A percentile compares a stretch with the other conserved stretches of the same genome.
Evolutionary conservation across 495 filamentous ascomycete genomes (phyloP).

Genomic region (Penicillium herquei): DNA sequence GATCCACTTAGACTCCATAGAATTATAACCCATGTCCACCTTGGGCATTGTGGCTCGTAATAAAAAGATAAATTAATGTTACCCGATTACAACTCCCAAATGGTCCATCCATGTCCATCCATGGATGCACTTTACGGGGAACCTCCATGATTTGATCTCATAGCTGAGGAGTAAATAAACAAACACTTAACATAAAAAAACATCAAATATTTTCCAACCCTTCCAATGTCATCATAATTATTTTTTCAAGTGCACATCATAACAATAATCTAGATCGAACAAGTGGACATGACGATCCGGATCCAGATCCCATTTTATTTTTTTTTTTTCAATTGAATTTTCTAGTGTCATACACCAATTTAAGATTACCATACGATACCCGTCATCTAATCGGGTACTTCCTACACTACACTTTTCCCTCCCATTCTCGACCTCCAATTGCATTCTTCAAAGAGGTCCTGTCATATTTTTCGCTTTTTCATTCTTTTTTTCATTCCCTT

Average conservation of each 20-base stretch:
- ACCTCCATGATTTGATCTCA: slow-evolving; percentile 10
- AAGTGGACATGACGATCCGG: slow-evolving; percentile 22
- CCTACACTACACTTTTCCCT: not conserved
- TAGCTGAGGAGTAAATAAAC: not conserved
- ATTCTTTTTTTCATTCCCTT: slow-evolving; percentile 1
- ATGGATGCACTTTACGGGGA: slow-evolving; percentile 21
- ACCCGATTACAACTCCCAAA: not conserved
- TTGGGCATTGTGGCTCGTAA: too few species aligned
- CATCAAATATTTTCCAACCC: not conserved
- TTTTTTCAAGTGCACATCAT: not conserved
- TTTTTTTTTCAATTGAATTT: slow-evolving; percentile 1
- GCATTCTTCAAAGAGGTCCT: slow-evolving; percentile 7
- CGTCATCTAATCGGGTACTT: not conserved
- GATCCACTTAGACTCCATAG: too few species aligned
- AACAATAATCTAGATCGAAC: slow-evolving; percentile 9
- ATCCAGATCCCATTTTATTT: slow-evolving; percentile 26
- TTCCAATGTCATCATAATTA: too few species aligned
- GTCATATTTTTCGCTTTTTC: slow-evolving; percentile 9
- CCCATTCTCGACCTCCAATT: slow-evolving; percentile 8
- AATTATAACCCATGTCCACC: too few species aligned
- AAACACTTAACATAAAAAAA: not conserved
- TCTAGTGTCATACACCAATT: slow-evolving; percentile 5
- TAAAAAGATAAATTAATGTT: too few species aligned
- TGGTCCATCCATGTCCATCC: slow-evolving; percentile 14
- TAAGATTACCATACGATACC: too few species aligned